phyloP scores from a whole-genome alignment of 1,284 basidiomycete genomes.

The Ceratobasidium theobromae region DNA sequence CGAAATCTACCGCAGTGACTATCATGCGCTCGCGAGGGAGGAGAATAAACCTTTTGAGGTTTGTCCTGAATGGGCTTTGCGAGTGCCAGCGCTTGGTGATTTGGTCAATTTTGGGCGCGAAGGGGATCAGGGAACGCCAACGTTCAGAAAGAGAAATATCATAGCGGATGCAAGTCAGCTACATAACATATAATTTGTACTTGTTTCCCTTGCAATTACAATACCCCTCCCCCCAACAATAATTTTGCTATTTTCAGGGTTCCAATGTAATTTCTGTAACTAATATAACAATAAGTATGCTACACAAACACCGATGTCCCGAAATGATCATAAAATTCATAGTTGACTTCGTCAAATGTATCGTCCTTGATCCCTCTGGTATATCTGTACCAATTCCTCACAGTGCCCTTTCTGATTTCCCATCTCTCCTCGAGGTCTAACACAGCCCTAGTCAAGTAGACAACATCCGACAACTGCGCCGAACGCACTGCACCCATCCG shows the following conservation, averaged over 20 bases:
- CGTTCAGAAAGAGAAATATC: slow-evolving; percentile 18
- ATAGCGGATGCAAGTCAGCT: slow-evolving; percentile 21
- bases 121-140: not conserved
- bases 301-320: slow-evolving; percentile 14
- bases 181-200: slow-evolving; percentile 1
- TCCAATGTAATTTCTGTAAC: too few relatives aligned
- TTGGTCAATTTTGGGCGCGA: slow-evolving; percentile 16
- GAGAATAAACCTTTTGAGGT: slow-evolving; percentile 14
- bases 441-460: slow-evolving; percentile 18
- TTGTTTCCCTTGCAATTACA: too few relatives aligned
- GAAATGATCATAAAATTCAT: slow-evolving; percentile 16
- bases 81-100: slow-evolving; percentile 1
- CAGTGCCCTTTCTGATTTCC: not conserved
- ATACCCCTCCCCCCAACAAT: too few relatives aligned
- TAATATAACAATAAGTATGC: slow-evolving; percentile 19
- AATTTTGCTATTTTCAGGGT: too few relatives aligned
- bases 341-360: slow-evolving; percentile 29
- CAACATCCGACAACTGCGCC: slow-evolving; percentile 19
- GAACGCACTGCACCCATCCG: not conserved
- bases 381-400: slow-evolving; percentile 27
- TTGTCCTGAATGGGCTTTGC: slow-evolving; percentile 7
- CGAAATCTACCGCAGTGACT: slow-evolving; percentile 4
- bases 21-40: slow-evolving; percentile 10
- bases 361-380: slow-evolving; percentile 14
- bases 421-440: not conserved